Conservation (phyloP, 768 basidiomycete genomes). For the Pleurotus pulmonarius region DNA sequence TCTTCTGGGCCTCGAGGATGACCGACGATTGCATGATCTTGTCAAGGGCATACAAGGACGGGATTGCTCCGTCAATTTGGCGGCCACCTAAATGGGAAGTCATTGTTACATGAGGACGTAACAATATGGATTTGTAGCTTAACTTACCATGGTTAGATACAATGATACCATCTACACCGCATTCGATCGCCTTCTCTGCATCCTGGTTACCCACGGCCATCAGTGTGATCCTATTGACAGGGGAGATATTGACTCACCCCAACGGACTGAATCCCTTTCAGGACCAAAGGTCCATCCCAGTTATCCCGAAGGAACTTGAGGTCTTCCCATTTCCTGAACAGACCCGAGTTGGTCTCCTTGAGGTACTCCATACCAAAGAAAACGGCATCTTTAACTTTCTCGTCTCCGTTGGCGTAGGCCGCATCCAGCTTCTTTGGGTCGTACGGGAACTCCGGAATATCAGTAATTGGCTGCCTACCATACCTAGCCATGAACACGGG, state of each 20-base stretch:
- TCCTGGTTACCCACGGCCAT: slow-evolving; percentile 33
- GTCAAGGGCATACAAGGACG: slow-evolving; percentile 69
- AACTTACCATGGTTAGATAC: slow-evolving; percentile 75
- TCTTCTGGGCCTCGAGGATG: slow-evolving; percentile 50
- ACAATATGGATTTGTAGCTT: neutral
- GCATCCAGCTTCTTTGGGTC: slow-evolving; percentile 43
- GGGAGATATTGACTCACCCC: slow-evolving; percentile 12
- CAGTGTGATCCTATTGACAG: neutral
- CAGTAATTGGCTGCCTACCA: slow-evolving; percentile 38
- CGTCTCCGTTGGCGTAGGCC: slow-evolving; percentile 43
- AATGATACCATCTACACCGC: slow-evolving; percentile 67
- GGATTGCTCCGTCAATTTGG: slow-evolving; percentile 76
- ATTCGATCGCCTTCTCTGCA: slow-evolving; percentile 63
- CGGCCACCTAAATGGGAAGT: slow-evolving; percentile 48
- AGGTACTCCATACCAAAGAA: slow-evolving; percentile 61
- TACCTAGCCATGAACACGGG: slow-evolving; percentile 72
- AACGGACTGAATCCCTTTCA: slow-evolving; percentile 78
- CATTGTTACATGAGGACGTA: neutral
- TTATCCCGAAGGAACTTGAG: slow-evolving; percentile 62
- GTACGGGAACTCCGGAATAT: slow-evolving; percentile 55
- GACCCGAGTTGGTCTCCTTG: slow-evolving; percentile 57
- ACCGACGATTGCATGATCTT: slow-evolving; percentile 61
- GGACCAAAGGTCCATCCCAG: slow-evolving; percentile 74
- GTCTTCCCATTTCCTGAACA: slow-evolving; percentile 68
- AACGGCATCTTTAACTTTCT: slow-evolving; percentile 30